phyloP scores from a whole-genome alignment of 2,329 filamentous ascomycete species.

The Pseudogymnoascus verrucosus region DNA sequence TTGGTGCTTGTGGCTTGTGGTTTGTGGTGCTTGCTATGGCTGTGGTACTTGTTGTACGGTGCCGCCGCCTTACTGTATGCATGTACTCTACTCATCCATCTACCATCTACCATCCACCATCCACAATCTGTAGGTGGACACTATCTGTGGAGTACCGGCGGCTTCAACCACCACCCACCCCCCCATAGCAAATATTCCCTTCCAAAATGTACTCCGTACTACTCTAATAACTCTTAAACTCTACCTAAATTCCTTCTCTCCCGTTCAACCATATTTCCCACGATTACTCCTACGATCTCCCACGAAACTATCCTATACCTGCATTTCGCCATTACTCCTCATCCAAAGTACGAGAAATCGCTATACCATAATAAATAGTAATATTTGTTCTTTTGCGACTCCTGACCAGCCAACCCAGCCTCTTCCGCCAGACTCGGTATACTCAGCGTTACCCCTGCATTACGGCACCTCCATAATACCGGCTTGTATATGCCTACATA shows the following conservation, averaged over 20 bases:
- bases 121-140: not conserved
- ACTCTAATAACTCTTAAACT: not conserved
- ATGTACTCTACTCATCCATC: not conserved
- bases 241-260: slow-evolving; percentile 1
- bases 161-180: not conserved
- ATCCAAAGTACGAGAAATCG: not conserved
- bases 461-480: slow-evolving; percentile 3
- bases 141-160: not conserved
- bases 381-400: not conserved
- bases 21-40: not conserved
- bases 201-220: not conserved
- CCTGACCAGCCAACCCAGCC: not conserved
- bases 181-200: not conserved
- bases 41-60: not conserved
- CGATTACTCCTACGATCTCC: not conserved
- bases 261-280: not conserved
- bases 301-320: not conserved
- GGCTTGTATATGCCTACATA: slow-evolving; percentile 5
- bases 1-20: not conserved
- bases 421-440: not conserved
- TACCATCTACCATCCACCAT: not conserved
- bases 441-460: not conserved
- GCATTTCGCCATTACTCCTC: not conserved
- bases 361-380: not conserved
- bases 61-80: not conserved